These are phyloP conservation scores for Artemisia tridentata DNA, from an alignment of 129 eudicot genomes.

Conservation along the genomic window DNA sequence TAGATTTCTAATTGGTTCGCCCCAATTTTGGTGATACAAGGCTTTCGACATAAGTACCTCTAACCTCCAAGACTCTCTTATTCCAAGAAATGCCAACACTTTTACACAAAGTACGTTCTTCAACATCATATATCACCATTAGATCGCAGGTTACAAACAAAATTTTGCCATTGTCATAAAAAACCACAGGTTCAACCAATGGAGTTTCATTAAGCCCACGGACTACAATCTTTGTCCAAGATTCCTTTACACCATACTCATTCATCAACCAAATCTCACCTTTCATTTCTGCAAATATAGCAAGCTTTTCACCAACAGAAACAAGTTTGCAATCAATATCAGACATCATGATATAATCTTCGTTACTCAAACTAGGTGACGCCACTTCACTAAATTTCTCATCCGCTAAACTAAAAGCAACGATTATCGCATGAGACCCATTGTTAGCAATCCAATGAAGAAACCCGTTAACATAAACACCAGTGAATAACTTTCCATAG, in stretches of 20 bases:
- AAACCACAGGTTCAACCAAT: not conserved
- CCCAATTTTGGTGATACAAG: slow-evolving; percentile 22
- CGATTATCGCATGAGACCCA: slow-evolving; percentile 26
- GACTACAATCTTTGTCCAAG: slow-evolving; percentile 19
- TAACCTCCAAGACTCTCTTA: slow-evolving; percentile 18
- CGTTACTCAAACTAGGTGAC: slow-evolving; percentile 23
- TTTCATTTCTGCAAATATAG: not conserved
- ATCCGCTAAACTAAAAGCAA: slow-evolving; percentile 40
- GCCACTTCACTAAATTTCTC: slow-evolving; percentile 47
- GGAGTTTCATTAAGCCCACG: slow-evolving; percentile 1
- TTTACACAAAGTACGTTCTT: slow-evolving; percentile 8
- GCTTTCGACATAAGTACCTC: slow-evolving; percentile 28
- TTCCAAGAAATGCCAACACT: slow-evolving; percentile 13
- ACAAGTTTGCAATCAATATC: slow-evolving; percentile 4
- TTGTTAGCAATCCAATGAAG: slow-evolving; percentile 47
- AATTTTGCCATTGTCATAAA: slow-evolving; percentile 9
- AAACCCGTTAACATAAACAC: slow-evolving; percentile 45
- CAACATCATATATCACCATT: slow-evolving; percentile 21
- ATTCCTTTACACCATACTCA: slow-evolving; percentile 20
- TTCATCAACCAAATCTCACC: slow-evolving; percentile 19
- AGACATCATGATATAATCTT: not conserved
- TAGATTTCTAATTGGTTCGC: not conserved
- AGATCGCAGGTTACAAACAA: not conserved
- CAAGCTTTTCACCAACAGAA: slow-evolving; percentile 28
- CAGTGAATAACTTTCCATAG: slow-evolving; percentile 28